These are phyloP conservation scores for Grammothele lineata DNA, from an alignment of 768 basidiomycete species.

Conservation along the genomic window DNA sequence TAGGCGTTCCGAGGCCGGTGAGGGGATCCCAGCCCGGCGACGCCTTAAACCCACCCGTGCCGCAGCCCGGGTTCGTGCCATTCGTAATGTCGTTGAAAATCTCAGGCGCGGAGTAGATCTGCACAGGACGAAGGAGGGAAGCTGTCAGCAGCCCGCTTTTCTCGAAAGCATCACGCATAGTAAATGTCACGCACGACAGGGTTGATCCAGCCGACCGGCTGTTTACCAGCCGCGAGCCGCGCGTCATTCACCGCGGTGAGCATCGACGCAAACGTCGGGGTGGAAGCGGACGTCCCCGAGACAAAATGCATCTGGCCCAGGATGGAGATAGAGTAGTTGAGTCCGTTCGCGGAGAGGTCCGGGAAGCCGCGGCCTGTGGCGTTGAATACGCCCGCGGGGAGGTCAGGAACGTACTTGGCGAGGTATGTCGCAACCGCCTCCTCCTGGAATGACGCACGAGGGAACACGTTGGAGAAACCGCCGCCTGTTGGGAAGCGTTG, in stretches of 20 bases:
- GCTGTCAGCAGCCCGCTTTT: too few species aligned
- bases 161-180: too few species aligned
- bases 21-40: constrained; percentile 30
- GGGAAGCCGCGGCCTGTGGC: constrained; percentile 31
- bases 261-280: constrained; percentile 60
- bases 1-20: constrained; percentile 28
- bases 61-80: constrained; percentile 30
- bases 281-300: constrained; percentile 59
- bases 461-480: constrained; percentile 39
- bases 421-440: constrained; percentile 25
- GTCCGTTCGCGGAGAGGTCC: constrained; percentile 33
- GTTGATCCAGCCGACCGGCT: constrained; percentile 34
- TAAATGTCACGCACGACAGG: constrained; percentile 19
- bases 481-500: constrained; percentile 33
- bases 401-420: constrained; percentile 29
- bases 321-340: constrained; percentile 28
- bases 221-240: constrained; percentile 24
- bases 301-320: constrained; percentile 29
- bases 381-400: constrained; percentile 30
- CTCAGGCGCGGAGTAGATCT: constrained; percentile 39
- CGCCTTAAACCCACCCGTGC: constrained; percentile 29
- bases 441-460: constrained; percentile 33
- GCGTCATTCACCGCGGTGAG: constrained; percentile 50
- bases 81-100: constrained; percentile 34
- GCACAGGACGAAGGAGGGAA: not conserved